These are phyloP conservation scores for Sarcomyxa edulis DNA, from an alignment of 768 basidiomycete genomes.

Conservation along the genomic window DNA sequence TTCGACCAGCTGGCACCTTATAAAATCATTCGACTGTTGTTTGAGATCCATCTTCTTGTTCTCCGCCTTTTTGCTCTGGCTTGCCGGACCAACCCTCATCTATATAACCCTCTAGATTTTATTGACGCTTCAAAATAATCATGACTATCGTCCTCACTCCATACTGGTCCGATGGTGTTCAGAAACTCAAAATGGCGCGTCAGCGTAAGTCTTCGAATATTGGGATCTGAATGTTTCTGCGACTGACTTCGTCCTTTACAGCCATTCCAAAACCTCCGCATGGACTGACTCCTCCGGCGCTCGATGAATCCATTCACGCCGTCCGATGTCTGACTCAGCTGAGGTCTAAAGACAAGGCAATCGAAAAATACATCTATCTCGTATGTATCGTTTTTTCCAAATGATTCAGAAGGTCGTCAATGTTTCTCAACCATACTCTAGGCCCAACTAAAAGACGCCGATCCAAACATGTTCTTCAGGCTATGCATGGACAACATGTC, in stretches of 20 bases:
- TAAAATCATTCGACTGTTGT: no score
- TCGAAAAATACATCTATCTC: slow-evolving; percentile 87
- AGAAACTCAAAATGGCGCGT: slow-evolving; percentile 59
- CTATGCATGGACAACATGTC: slow-evolving; percentile 68
- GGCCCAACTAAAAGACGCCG: slow-evolving; percentile 66
- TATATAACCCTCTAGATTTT: no score
- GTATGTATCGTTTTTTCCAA: no score
- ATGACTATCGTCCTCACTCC: slow-evolving; percentile 69
- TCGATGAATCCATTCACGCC: slow-evolving; percentile 47
- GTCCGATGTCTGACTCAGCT: slow-evolving; percentile 64
- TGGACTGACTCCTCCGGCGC: slow-evolving; percentile 58
- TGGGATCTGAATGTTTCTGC: no score
- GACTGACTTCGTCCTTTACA: slow-evolving; percentile 15
- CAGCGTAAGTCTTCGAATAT: slow-evolving; percentile 41
- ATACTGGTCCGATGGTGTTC: slow-evolving; percentile 64
- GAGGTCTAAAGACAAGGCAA: slow-evolving; percentile 63
- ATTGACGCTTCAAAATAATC: no score
- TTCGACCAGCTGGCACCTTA: no score
- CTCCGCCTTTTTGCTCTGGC: no score
- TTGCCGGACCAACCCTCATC: no score
- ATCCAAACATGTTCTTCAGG: slow-evolving; percentile 73
- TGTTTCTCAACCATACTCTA: no score
- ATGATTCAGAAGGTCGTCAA: no score
- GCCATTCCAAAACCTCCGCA: slow-evolving; percentile 37
- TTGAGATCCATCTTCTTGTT: no score